These are phyloP conservation scores for Asclepias syriaca DNA, from an alignment of 257 asterid species.

Conservation along the genomic window DNA sequence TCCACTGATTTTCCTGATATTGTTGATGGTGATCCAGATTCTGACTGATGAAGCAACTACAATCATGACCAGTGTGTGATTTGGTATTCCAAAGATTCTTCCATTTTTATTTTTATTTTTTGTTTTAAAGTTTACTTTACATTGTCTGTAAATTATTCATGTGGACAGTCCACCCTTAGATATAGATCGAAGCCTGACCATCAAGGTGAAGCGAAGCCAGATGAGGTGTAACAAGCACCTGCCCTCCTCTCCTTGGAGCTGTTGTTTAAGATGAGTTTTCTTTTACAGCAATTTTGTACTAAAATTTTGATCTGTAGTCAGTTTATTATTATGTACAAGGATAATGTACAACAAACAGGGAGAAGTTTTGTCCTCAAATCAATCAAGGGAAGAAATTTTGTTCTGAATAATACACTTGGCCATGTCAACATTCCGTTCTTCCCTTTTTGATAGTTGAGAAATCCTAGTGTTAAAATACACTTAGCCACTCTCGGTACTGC, in stretches of 20 bases:
- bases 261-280: background rate
- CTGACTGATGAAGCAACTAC: slow-evolving; percentile 31
- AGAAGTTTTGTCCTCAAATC: background rate
- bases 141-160: background rate
- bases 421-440: too few species aligned
- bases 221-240: background rate
- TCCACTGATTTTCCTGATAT: slow-evolving; percentile 58
- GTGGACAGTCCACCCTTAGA: background rate
- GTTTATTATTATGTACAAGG: background rate
- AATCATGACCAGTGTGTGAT: background rate
- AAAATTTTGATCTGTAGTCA: too few species aligned
- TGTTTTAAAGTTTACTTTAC: too few species aligned
- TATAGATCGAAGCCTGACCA: background rate
- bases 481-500: background rate
- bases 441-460: background rate
- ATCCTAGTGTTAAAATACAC: too few species aligned
- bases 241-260: background rate
- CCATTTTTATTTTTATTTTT: background rate
- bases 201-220: background rate
- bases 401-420: too few species aligned
- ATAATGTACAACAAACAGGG: background rate
- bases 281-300: background rate
- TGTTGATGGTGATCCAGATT: slow-evolving; percentile 73
- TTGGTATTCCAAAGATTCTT: background rate
- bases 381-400: background rate